phyloP scores from a whole-genome alignment of 2,329 filamentous ascomycete species.

The Sarocladiaceae sp. region DNA sequence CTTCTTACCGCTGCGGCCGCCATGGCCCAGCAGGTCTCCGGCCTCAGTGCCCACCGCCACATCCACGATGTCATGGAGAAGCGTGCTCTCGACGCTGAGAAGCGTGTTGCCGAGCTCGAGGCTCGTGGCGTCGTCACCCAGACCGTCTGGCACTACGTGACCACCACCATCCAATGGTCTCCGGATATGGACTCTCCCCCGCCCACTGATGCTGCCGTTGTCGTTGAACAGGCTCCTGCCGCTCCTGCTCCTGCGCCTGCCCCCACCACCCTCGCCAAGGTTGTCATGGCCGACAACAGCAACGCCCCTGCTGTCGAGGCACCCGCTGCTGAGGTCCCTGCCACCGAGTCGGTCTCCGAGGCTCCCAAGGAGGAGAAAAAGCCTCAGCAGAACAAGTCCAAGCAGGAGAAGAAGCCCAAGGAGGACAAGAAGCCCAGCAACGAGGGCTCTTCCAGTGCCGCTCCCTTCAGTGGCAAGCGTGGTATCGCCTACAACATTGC shows the following conservation, averaged over 20 bases:
- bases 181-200: constrained; percentile 20
- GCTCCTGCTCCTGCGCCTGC: constrained; percentile 7
- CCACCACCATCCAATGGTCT: constrained; percentile 12
- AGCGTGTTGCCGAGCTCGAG: constrained; percentile 23
- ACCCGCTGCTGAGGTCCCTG: constrained; percentile 11
- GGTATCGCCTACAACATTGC: constrained; percentile 63
- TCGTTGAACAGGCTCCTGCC: constrained; percentile 3
- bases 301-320: constrained; percentile 3
- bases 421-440: neutral
- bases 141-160: constrained; percentile 27
- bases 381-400: constrained; percentile 1
- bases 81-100: constrained; percentile 27
- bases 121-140: constrained; percentile 17
- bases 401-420: constrained; percentile 10
- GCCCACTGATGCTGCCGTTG: constrained; percentile 17
- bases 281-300: constrained; percentile 4
- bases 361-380: neutral
- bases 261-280: constrained; percentile 10
- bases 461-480: constrained; percentile 43
- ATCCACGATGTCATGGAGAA: constrained; percentile 31
- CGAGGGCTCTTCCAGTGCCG: constrained; percentile 7
- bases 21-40: constrained; percentile 37
- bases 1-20: constrained; percentile 35
- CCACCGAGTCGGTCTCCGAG: neutral
- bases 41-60: constrained; percentile 36